Percentiles rank a stretch among this genome's conserved stretches.
These are phyloP conservation scores for Madurella fahalii DNA, from an alignment of 2,329 filamentous ascomycete genomes.

Conservation along the genomic window DNA sequence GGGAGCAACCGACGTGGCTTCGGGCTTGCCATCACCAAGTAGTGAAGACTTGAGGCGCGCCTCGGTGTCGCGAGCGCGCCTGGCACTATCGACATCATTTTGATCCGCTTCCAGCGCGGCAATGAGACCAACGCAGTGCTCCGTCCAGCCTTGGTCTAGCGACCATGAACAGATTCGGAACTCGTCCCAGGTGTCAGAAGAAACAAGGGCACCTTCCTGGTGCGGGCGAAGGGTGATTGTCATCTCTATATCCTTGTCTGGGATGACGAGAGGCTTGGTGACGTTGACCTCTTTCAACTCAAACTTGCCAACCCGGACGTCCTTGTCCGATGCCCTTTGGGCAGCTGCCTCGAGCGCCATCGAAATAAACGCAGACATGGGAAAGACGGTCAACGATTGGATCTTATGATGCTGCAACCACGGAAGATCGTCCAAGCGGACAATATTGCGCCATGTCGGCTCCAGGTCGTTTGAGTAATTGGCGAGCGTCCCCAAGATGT, in stretches of 20 bases:
- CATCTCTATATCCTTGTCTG: constrained; percentile 47
- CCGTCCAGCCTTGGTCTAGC: constrained; percentile 49
- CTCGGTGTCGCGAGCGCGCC: constrained; percentile 28
- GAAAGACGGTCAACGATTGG: constrained; percentile 53
- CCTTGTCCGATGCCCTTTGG: constrained; percentile 33
- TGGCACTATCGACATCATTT: constrained; percentile 40
- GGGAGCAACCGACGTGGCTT: constrained; percentile 30
- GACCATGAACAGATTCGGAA: constrained; percentile 55
- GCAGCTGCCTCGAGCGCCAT: constrained; percentile 48
- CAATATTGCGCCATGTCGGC: constrained; percentile 47
- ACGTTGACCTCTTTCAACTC: constrained; percentile 46
- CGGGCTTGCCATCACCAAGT: constrained; percentile 28
- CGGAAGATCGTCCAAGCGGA: constrained; percentile 47
- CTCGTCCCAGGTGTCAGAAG: constrained; percentile 49
- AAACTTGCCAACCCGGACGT: constrained; percentile 35
- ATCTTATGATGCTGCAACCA: constrained; percentile 58
- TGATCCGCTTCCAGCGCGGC: constrained; percentile 34
- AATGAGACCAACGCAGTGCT: constrained; percentile 55
- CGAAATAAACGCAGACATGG: constrained; percentile 49
- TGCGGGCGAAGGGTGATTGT: constrained; percentile 44
- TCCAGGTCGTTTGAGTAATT: constrained; percentile 43
- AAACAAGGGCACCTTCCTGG: constrained; percentile 38
- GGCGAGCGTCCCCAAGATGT: constrained; percentile 44
- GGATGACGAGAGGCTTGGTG: constrained; percentile 43
- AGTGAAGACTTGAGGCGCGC: constrained; percentile 31